Percentiles rank a stretch among this genome's conserved stretches.
phyloP scores from a whole-genome alignment of 768 basidiomycete species.

The Pisolithus albus region DNA sequence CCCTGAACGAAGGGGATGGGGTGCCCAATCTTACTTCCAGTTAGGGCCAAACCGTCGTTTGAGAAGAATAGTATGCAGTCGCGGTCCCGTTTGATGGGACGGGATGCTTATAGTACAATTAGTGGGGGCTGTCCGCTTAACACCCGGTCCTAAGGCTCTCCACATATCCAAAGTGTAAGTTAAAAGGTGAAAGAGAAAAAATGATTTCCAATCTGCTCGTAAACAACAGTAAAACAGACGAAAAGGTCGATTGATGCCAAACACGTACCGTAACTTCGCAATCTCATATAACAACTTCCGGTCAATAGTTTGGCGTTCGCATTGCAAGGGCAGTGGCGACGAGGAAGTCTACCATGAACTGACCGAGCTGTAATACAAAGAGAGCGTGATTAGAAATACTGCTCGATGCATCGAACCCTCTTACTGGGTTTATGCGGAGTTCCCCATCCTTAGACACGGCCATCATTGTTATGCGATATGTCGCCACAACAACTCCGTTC shows the following conservation, averaged over 20 bases:
- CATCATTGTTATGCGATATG: constrained; percentile 19
- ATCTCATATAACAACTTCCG: not conserved
- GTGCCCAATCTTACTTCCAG: no score
- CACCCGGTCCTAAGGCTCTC: no score
- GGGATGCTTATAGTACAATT: no score
- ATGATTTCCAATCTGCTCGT: no score
- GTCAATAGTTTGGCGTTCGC: constrained; percentile 15
- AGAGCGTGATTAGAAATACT: constrained; percentile 1
- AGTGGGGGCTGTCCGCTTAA: no score
- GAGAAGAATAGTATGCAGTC: no score
- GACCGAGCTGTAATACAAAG: constrained; percentile 10
- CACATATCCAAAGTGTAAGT: no score
- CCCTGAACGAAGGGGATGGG: no score
- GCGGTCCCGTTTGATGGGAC: no score
- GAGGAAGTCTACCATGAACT: constrained; percentile 21
- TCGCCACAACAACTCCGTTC: constrained; percentile 18
- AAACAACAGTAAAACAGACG: not conserved
- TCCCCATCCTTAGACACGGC: constrained; percentile 23
- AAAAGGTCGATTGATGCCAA: no score
- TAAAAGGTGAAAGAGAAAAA: no score
- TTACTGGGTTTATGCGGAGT: constrained; percentile 21
- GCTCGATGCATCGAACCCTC: not conserved
- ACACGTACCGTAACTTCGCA: not conserved
- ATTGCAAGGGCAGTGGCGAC: constrained; percentile 24
- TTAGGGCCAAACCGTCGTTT: no score